Evolutionary conservation across 306 rosid species (phyloP).

Genomic region (Delonix regia): DNA sequence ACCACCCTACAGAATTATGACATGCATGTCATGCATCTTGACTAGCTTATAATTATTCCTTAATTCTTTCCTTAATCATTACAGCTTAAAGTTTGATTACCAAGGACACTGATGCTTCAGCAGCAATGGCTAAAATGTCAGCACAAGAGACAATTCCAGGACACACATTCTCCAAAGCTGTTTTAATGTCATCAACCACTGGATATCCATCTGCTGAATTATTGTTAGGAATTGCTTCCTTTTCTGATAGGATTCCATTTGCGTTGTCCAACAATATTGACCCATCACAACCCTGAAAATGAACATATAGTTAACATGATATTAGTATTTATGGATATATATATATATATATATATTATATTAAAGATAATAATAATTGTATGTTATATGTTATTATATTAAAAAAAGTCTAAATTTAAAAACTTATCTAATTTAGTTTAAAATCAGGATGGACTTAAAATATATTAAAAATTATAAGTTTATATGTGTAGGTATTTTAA

Average conservation of each 20-base stretch:
- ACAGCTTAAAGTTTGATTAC: constrained; percentile 24
- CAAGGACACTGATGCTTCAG: constrained; percentile 37
- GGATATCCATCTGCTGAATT: constrained; percentile 33
- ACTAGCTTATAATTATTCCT: not conserved
- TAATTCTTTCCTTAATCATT: not conserved
- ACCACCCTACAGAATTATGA: constrained; percentile 14
- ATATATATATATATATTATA: too few species aligned
- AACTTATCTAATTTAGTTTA: too few species aligned
- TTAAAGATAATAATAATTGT: too few species aligned
- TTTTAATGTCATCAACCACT: constrained; percentile 51
- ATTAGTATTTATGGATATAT: too few species aligned
- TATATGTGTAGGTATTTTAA: too few species aligned
- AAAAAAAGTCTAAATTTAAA: too few species aligned
- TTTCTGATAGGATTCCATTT: constrained; percentile 37
- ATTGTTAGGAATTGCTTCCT: constrained; percentile 9
- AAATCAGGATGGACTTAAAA: too few species aligned
- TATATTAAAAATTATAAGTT: too few species aligned
- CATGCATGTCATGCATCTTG: not conserved
- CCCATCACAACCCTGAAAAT: constrained; percentile 55
- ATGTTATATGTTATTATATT: too few species aligned
- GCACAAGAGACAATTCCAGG: constrained; percentile 60
- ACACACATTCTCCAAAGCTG: constrained; percentile 51
- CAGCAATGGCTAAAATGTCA: constrained; percentile 50
- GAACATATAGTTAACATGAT: too few species aligned
- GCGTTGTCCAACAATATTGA: constrained; percentile 48